Percentiles rank a stretch among this genome's conserved stretches.
Conservation (phyloP, 2,329 filamentous ascomycete species). For the Botrytis deweyae region DNA sequence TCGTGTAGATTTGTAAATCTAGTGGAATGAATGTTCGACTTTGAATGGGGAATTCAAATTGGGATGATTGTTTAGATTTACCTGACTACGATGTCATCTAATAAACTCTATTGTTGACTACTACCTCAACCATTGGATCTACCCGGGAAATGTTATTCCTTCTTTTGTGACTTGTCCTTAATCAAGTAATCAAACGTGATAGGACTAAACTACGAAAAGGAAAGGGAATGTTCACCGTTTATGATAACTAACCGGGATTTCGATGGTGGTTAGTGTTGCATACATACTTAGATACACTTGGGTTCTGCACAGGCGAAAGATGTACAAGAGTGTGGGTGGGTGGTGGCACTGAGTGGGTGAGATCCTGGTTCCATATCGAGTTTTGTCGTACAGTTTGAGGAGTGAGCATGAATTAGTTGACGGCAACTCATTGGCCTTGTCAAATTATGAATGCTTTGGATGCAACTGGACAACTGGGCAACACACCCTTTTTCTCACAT, state of each 20-base stretch:
- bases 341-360: neutral
- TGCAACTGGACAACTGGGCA: neutral
- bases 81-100: neutral
- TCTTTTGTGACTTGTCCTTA: neutral
- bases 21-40: neutral
- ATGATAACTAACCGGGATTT: slow-evolving; percentile 9
- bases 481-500: neutral
- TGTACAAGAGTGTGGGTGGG: slow-evolving; percentile 1
- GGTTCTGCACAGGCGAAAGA: slow-evolving; percentile 10
- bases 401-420: slow-evolving; percentile 3
- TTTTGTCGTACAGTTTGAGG: slow-evolving; percentile 12
- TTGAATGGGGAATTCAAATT: neutral
- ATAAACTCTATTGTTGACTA: neutral
- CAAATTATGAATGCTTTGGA: neutral
- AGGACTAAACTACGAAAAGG: neutral
- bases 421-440: neutral
- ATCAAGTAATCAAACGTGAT: neutral
- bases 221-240: slow-evolving; percentile 17
- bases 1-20: neutral
- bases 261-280: slow-evolving; percentile 5
- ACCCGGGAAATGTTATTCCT: neutral
- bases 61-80: neutral
- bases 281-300: slow-evolving; percentile 5
- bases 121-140: neutral
- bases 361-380: slow-evolving; percentile 9